Percentiles rank a stretch among this genome's conserved stretches.
Evolutionary conservation across 106 monocot genomes (phyloP).

Genomic region (Dactylorhiza incarnata): DNA sequence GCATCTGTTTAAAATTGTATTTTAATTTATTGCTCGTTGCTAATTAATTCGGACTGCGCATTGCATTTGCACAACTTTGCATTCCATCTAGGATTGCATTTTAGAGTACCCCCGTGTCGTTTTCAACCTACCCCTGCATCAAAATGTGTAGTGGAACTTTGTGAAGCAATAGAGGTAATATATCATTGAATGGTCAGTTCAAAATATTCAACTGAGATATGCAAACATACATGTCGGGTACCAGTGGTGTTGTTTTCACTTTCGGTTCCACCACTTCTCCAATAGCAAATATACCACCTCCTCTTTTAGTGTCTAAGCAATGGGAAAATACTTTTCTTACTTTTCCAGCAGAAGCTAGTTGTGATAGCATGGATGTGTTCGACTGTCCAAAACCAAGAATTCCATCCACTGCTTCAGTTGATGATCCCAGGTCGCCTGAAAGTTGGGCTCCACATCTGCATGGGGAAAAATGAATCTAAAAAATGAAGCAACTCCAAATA

Average conservation of each 20-base stretch:
- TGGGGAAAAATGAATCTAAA: background rate
- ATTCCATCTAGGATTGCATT: no score
- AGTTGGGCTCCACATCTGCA: constrained; percentile 16
- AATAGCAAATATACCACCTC: constrained; percentile 92
- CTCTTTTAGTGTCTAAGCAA: constrained; percentile 72
- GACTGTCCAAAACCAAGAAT: constrained; percentile 93
- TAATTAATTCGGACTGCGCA: no score
- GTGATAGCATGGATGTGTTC: constrained; percentile 79
- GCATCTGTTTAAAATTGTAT: no score
- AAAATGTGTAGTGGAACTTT: background rate
- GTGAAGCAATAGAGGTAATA: background rate
- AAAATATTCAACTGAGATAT: background rate
- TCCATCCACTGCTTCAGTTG: constrained; percentile 69
- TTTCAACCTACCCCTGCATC: no score
- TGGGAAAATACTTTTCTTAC: constrained; percentile 80
- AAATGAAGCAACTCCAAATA: no score
- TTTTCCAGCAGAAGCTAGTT: constrained; percentile 71
- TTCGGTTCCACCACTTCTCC: constrained; percentile 76
- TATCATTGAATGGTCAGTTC: background rate
- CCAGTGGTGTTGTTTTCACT: constrained; percentile 79
- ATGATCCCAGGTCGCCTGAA: constrained; percentile 62
- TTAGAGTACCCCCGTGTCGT: no score
- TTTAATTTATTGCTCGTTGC: no score
- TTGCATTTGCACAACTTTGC: no score
- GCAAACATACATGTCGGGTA: constrained; percentile 61